Percentiles rank a stretch among this genome's conserved stretches.
phyloP scores from a whole-genome alignment of 1,284 basidiomycete genomes.

The Ceratobasidium sp. region DNA sequence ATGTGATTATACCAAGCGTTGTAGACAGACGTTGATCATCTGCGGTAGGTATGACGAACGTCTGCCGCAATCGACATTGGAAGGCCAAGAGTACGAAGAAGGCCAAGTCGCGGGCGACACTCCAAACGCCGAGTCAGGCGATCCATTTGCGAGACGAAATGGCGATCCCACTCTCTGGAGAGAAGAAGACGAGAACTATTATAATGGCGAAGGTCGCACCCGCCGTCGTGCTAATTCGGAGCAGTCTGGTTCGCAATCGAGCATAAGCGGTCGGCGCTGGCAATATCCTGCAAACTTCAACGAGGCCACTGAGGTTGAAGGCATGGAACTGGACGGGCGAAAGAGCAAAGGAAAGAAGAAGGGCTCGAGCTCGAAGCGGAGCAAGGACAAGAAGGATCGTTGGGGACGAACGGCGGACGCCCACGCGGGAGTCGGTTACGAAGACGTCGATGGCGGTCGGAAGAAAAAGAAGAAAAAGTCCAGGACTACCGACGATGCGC shows the following conservation, averaged over 20 bases:
- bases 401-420: slow-evolving; percentile 87
- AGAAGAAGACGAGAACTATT: slow-evolving; percentile 76
- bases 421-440: slow-evolving; percentile 60
- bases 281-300: slow-evolving; percentile 84
- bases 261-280: slow-evolving; percentile 67
- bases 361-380: slow-evolving; percentile 44
- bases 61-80: slow-evolving; percentile 74
- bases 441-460: slow-evolving; percentile 55
- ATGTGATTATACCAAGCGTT: neutral
- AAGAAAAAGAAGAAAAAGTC: slow-evolving; percentile 62
- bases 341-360: slow-evolving; percentile 65
- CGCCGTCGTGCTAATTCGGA: slow-evolving; percentile 51
- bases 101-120: slow-evolving; percentile 65
- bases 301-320: slow-evolving; percentile 62
- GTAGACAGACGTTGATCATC: neutral
- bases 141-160: slow-evolving; percentile 50
- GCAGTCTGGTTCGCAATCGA: slow-evolving; percentile 52
- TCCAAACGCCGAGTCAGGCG: slow-evolving; percentile 50
- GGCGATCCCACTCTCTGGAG: slow-evolving; percentile 66
- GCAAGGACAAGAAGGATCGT: slow-evolving; percentile 81
- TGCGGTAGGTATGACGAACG: slow-evolving; percentile 75
- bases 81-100: slow-evolving; percentile 78
- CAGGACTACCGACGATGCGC: slow-evolving; percentile 58
- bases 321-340: slow-evolving; percentile 50
- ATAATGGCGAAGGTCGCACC: slow-evolving; percentile 60